Evolutionary conservation across 106 monocot species (phyloP).

Genomic region (Gastrodia elata): DNA sequence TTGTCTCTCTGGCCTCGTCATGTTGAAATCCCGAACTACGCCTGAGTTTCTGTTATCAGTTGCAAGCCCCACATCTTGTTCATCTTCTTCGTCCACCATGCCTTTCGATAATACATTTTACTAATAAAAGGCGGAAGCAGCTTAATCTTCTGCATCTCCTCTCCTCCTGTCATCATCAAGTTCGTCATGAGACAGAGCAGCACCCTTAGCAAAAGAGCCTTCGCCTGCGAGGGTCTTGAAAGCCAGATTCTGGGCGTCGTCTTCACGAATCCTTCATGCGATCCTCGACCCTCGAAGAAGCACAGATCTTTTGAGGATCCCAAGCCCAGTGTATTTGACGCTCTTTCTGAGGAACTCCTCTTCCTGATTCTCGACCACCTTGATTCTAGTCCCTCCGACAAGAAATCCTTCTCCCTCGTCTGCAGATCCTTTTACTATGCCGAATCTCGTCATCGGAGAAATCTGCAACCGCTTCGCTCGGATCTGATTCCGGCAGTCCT

Average conservation of each 20-base stretch:
- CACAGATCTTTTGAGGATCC: not conserved
- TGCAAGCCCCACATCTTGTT: not conserved
- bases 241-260: not conserved
- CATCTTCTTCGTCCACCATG: not conserved
- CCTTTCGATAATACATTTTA: not conserved
- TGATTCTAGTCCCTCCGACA: constrained; percentile 17
- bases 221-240: not conserved
- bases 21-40: constrained; percentile 1
- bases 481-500: constrained; percentile 41
- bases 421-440: constrained; percentile 33
- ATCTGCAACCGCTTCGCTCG: constrained; percentile 38
- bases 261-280: not conserved
- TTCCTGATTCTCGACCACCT: constrained; percentile 48
- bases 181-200: not conserved
- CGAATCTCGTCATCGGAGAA: constrained; percentile 62
- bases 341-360: constrained; percentile 51
- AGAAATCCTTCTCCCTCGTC: constrained; percentile 53
- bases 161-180: not conserved
- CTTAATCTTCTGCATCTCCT: not conserved
- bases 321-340: constrained; percentile 21
- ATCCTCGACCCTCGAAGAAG: not conserved
- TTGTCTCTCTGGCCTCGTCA: not conserved
- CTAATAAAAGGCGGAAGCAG: not conserved
- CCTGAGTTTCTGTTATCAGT: constrained; percentile 3
- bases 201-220: not conserved